Conservation (phyloP, 179 eudicot species). For the Camellia oleifera region DNA sequence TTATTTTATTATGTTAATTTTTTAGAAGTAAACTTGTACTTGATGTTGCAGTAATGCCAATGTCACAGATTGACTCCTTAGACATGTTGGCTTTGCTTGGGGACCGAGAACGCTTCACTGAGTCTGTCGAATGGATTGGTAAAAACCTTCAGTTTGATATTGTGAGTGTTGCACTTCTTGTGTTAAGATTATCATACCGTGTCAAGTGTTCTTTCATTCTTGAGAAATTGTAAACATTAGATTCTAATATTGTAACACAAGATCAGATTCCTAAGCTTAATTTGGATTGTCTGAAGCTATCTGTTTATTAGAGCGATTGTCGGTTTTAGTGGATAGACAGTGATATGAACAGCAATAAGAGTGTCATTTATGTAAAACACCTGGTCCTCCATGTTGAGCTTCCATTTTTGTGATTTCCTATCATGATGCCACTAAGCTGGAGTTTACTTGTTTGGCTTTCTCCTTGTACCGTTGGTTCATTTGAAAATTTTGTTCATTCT, state of each 20-base stretch:
- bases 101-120: constrained; percentile 67
- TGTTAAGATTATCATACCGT: constrained; percentile 8
- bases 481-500: neutral
- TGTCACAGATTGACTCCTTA: constrained; percentile 78
- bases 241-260: neutral
- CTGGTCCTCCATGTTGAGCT: neutral
- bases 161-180: constrained; percentile 55
- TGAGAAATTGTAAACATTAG: neutral
- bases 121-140: constrained; percentile 96
- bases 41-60: constrained; percentile 10
- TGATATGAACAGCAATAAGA: neutral
- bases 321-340: neutral
- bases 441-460: neutral
- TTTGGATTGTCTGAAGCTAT: neutral
- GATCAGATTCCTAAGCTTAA: neutral
- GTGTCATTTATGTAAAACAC: neutral
- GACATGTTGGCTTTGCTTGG: constrained; percentile 96
- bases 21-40: neutral
- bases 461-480: neutral
- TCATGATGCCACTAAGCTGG: neutral
- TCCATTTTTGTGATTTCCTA: neutral
- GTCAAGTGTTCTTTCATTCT: neutral
- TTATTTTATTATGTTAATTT: neutral
- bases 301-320: neutral
- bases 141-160: constrained; percentile 96